phyloP scores from a whole-genome alignment of 805 yeast genomes.

The Kodamaea jinghongensis region DNA sequence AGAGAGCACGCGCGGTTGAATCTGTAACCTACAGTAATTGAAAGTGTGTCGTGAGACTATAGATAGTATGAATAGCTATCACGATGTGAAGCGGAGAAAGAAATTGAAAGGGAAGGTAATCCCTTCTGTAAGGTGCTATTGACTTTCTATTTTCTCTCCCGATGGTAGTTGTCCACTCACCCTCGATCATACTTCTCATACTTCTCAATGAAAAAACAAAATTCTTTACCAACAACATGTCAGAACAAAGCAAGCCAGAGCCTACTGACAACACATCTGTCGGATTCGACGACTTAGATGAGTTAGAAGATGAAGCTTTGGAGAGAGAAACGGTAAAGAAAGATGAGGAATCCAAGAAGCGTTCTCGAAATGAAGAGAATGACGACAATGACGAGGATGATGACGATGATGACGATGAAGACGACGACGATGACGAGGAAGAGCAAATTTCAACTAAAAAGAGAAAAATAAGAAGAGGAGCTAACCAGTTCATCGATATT shows the following conservation, averaged over 20 bases:
- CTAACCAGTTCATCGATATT: constrained; percentile 92
- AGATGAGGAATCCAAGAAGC: constrained; percentile 3
- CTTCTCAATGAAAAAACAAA: too few species aligned
- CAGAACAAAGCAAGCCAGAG: constrained; percentile 8
- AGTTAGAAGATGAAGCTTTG: constrained; percentile 14
- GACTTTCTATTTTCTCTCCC: too few species aligned
- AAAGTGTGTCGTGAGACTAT: too few species aligned
- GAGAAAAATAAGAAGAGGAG: constrained; percentile 45
- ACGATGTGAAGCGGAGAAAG: too few species aligned
- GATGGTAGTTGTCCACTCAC: too few species aligned
- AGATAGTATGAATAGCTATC: too few species aligned
- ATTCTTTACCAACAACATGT: constrained; percentile 5
- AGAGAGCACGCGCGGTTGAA: too few species aligned
- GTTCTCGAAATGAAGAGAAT: constrained; percentile 13
- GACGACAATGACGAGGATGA: constrained; percentile 38
- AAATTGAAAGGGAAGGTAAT: too few species aligned
- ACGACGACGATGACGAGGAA: constrained; percentile 48
- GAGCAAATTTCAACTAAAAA: constrained; percentile 51
- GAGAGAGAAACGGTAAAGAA: constrained; percentile 13
- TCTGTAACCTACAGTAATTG: too few species aligned
- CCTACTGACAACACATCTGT: constrained; percentile 4
- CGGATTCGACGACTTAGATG: constrained; percentile 11
- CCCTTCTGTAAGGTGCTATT: too few species aligned
- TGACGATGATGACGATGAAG: constrained; percentile 47
- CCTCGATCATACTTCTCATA: too few species aligned